phyloP scores from a whole-genome alignment of 2,329 filamentous ascomycete genomes.

The Xylaria digitata region DNA sequence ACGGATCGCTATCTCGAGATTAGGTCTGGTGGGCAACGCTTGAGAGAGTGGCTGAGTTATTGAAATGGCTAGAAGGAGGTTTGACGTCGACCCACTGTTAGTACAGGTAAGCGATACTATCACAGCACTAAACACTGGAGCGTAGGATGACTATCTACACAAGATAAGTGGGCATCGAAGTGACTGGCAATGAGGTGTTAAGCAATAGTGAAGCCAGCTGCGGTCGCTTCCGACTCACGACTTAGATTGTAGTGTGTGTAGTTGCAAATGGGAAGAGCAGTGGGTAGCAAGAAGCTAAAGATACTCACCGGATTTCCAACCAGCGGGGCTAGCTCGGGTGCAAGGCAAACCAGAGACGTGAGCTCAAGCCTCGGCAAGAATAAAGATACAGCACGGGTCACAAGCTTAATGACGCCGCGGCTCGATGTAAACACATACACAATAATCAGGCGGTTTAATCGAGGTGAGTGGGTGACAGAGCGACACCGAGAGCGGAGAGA shows the following conservation, averaged over 20 bases:
- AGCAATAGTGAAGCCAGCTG: background rate
- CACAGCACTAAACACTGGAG: background rate
- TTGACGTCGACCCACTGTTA: slow-evolving; percentile 1
- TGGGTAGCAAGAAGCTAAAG: background rate
- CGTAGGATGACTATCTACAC: background rate
- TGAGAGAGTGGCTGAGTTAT: slow-evolving; percentile 3
- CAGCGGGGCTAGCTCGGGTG: background rate
- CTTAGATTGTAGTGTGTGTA: background rate
- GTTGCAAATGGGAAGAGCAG: background rate
- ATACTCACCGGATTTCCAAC: slow-evolving; percentile 21
- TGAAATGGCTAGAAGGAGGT: background rate
- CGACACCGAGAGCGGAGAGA: slow-evolving; percentile 35
- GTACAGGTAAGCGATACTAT: slow-evolving; percentile 19
- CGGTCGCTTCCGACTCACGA: slow-evolving; percentile 2
- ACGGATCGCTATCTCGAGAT: background rate
- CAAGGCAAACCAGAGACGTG: slow-evolving; percentile 2
- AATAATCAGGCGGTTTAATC: slow-evolving; percentile 1
- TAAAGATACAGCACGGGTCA: background rate
- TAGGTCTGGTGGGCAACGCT: background rate
- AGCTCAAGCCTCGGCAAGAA: background rate
- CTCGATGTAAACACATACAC: slow-evolving; percentile 22
- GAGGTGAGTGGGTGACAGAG: slow-evolving; percentile 11
- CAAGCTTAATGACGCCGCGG: background rate
- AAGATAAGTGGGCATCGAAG: background rate
- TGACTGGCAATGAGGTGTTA: background rate